phyloP scores from a whole-genome alignment of 1,139 yeast genomes.

The Magnusiomyces magnusii region DNA sequence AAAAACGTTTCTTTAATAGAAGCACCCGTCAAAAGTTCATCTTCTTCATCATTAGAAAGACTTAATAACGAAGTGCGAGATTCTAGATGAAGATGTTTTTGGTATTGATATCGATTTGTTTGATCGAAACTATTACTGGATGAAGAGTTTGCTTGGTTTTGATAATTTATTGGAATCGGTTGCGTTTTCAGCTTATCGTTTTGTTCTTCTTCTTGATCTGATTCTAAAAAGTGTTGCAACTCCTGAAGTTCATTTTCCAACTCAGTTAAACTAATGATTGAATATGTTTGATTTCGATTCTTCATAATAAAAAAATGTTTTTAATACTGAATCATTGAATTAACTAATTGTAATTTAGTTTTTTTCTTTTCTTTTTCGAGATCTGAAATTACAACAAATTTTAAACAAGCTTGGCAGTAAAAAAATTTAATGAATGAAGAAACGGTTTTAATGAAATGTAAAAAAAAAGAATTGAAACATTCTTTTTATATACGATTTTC shows the following conservation, averaged over 20 bases:
- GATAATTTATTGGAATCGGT: neutral
- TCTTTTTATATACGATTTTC: too few relatives aligned
- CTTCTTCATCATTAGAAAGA: neutral
- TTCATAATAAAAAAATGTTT: too few relatives aligned
- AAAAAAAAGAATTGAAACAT: too few relatives aligned
- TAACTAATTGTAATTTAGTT: too few relatives aligned
- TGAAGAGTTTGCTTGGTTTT: neutral
- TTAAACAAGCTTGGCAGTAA: too few relatives aligned
- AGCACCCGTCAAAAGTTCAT: neutral
- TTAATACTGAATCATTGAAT: too few relatives aligned
- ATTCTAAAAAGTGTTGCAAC: neutral
- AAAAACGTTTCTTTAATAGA: neutral
- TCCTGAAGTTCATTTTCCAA: neutral
- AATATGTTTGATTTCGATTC: neutral
- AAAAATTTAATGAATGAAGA: too few relatives aligned
- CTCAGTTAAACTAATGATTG: neutral
- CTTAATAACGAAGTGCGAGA: neutral
- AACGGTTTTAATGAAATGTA: too few relatives aligned
- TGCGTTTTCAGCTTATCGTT: neutral
- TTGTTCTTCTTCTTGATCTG: neutral
- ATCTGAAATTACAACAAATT: too few relatives aligned
- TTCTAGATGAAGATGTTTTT: neutral
- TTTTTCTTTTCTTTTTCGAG: too few relatives aligned
- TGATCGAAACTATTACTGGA: neutral
- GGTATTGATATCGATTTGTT: neutral